Evolutionary conservation across 306 rosid species (phyloP).

Genomic region (Corylus heterophylla): DNA sequence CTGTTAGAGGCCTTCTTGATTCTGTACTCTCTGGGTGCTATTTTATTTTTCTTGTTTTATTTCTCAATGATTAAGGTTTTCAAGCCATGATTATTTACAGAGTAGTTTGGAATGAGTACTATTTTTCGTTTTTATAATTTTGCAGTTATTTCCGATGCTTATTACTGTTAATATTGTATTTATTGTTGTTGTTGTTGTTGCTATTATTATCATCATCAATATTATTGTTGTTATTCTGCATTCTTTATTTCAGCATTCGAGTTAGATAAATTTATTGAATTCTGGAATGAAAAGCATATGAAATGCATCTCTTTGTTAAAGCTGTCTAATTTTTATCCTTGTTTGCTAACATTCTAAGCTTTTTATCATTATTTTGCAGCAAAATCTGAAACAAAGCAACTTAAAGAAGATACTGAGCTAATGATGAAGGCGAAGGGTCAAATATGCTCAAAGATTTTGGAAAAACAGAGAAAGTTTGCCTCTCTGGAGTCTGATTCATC

Average conservation of each 20-base stretch:
- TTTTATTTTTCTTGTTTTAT: background rate
- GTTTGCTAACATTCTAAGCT: slow-evolving; percentile 2
- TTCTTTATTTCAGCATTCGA: background rate
- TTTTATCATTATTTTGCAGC: slow-evolving; percentile 39
- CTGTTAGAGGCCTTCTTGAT: background rate
- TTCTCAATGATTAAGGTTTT: background rate
- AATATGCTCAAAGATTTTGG: slow-evolving; percentile 70
- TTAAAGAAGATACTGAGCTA: slow-evolving; percentile 53
- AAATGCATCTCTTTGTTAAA: background rate
- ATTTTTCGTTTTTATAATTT: background rate
- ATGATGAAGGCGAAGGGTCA: slow-evolving; percentile 61
- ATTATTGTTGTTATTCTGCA: background rate
- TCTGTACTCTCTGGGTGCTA: background rate
- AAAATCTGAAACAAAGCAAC: slow-evolving; percentile 46
- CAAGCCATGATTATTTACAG: background rate
- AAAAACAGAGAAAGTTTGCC: slow-evolving; percentile 53
- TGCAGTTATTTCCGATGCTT: background rate
- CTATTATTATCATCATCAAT: background rate
- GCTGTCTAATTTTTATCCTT: background rate
- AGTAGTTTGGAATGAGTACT: background rate
- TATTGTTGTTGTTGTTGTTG: background rate
- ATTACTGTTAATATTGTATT: background rate
- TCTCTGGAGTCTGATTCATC: slow-evolving; percentile 60
- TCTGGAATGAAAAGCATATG: background rate
- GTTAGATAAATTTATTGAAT: background rate